Base-by-base conservation (phyloP, 116 monocot species). In the Dioscorea cayenensis region DNA sequence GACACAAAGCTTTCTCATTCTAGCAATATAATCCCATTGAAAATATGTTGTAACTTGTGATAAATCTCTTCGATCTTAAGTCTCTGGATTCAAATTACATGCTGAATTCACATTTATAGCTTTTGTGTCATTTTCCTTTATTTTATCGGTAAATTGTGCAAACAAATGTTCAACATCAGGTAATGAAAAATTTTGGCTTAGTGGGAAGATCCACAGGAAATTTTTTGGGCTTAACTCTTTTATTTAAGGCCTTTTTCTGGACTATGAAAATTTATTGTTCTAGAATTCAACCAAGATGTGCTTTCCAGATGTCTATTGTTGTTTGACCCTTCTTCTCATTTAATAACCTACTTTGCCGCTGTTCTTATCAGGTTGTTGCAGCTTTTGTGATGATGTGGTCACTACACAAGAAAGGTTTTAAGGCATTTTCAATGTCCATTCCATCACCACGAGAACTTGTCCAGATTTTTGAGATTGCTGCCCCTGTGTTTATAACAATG, bases 401-500 rank as follows among this genome's bases (percentile, higher is more conserved):
- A 62, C 76, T 96, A 63, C 89, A 78, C 29, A 82, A 81, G 52
- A 79, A 73, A 16, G 89, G 90, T 0, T 90, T 85, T 66, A 73
- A 65, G 65, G 86, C 87, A 64, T 92, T 82, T 55, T 77, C 72
- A 73, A 2, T 96, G 32, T 64, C 87, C 13, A 61, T 90, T 70
- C 95, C 95, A 50, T 92, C 95, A 69, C 37, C 67, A 2, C 36
- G 35, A 51, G 95, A 96, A 66, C 78, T 96, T 74, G 29, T 90
- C 22, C 87, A 87, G 66, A 90, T 96, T 64, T 78, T 89, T 84
- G 80, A 84, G 69, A 85, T 96, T 68, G 87, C 95, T 72, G 92
- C 92, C 65, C 95, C 90, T 7, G 95, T 96, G 6, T 96, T 96
- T 77, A 37, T 92, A 65, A 96, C 92, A 75, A 92, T 92, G 92